A percentile compares a stretch with the other conserved stretches of the same genome.
These are phyloP conservation scores for Talaromyces liani DNA, from an alignment of 495 filamentous ascomycete genomes.

Conservation along the genomic window DNA sequence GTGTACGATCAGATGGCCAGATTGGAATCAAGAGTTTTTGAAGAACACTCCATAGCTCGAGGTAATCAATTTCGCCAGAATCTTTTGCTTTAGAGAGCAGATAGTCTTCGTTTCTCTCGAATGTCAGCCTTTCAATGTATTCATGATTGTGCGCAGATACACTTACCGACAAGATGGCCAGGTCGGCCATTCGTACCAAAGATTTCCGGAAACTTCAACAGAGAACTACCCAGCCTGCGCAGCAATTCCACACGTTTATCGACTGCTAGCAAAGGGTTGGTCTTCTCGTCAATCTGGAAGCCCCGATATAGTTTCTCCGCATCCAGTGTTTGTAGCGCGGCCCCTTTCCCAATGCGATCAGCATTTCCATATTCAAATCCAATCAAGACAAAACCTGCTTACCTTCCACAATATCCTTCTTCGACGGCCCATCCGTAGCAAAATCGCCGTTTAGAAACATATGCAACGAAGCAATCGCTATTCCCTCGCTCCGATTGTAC, in stretches of 20 bases:
- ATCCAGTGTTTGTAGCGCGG: neutral
- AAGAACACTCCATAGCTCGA: constrained; percentile 39
- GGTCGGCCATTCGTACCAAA: constrained; percentile 45
- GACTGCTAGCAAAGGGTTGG: constrained; percentile 47
- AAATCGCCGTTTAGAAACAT: constrained; percentile 45
- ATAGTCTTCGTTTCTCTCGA: constrained; percentile 32
- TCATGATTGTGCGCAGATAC: neutral
- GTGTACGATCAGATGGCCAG: constrained; percentile 49
- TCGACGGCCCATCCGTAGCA: neutral
- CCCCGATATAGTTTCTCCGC: constrained; percentile 11
- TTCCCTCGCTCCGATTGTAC: constrained; percentile 50
- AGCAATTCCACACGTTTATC: constrained; percentile 40
- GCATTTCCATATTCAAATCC: neutral
- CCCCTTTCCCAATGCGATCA: neutral
- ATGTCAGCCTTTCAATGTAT: neutral
- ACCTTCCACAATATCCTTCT: neutral
- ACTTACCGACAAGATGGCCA: constrained; percentile 48
- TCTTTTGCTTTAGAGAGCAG: constrained; percentile 19
- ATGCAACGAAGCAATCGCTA: constrained; percentile 50
- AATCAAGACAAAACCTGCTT: neutral
- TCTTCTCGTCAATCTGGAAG: constrained; percentile 35
- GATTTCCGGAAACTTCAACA: constrained; percentile 38
- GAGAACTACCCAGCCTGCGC: constrained; percentile 38
- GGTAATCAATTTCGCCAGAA: constrained; percentile 19
- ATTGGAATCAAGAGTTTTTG: constrained; percentile 45